Base-by-base conservation (phyloP, 148 eudicot species). In the Rhododendron ferrugineum region DNA sequence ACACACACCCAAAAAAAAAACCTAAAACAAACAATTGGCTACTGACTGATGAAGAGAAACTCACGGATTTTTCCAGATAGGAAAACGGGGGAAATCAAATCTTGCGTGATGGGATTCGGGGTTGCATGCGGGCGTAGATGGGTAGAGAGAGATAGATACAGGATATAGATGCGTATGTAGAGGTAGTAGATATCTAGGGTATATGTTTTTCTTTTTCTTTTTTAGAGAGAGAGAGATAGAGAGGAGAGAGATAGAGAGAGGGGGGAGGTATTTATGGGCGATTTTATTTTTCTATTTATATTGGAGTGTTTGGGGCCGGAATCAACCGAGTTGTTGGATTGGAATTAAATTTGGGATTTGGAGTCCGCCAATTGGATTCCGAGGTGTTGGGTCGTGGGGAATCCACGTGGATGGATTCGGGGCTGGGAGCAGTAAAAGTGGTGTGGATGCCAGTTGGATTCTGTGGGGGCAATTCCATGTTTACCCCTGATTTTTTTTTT, bases 281-380 rank as follows among this genome's bases (percentile, higher is more conserved):
- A 78, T 78, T 22, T 22, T 78, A 11, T n/a, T 44, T 78, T 78
- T 28, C 5, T 5, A 30, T 54, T 22, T 40, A 22, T 30, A 32
- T n/a, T 78, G 20, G 44, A 2, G 44, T 20, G 5, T 18, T 11
- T 36, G 10, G 75, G 49, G 1, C 30, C 85, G 85, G 85, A 83
- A 83, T 70, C 28, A 10, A 15, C 56, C 44, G 62, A 26, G 78
- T 47, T 83, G 14, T 70, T 83, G 78, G 78, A 70, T 83, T 70
- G 28, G 78, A 83, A 62, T 82, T 83, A 28, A 70, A 70, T 68
- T 83, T 68, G 78, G 42, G 30, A 49, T 83, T 83, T 83, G 18
- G 85, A 70, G 85, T 83, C 85, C 85, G 85, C 85, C 85, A 83
- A 83, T 83, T n/a, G 62, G 36, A 32, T 83, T 46, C 76, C 76